Conservation (phyloP, 176 grass and related monocot genomes). For the Microstegium vimineum region DNA sequence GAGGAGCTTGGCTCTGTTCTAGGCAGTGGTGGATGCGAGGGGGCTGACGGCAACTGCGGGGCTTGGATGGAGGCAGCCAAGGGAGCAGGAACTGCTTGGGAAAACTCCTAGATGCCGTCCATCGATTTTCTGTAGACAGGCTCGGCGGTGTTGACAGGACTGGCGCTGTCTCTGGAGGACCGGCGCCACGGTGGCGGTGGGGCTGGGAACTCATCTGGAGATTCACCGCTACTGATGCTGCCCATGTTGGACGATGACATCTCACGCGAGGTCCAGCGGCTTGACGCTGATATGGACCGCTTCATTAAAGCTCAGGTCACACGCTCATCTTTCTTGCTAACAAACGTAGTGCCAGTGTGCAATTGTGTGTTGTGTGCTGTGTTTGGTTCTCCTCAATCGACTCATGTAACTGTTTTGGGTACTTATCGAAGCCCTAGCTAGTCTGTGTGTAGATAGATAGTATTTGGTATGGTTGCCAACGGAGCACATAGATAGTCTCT, state of each 20-base stretch:
- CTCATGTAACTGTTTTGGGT: neutral
- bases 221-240: constrained; percentile 73
- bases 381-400: neutral
- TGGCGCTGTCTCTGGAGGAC: constrained; percentile 88
- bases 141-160: constrained; percentile 83
- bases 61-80: constrained; percentile 67
- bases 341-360: neutral
- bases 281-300: constrained; percentile 94
- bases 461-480: neutral
- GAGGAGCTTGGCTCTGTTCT: constrained; percentile 15
- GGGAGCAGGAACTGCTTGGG: constrained; percentile 92
- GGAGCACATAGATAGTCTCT: neutral
- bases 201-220: constrained; percentile 73
- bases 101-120: constrained; percentile 99
- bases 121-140: constrained; percentile 98
- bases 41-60: constrained; percentile 66
- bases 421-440: neutral
- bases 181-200: constrained; percentile 56
- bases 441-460: neutral
- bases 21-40: constrained; percentile 61
- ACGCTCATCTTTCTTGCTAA: neutral
- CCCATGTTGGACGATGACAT: constrained; percentile 89
- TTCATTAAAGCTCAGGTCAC: constrained; percentile 94
- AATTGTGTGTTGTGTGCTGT: neutral
- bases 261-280: constrained; percentile 78